Evolutionary conservation across 2,329 filamentous ascomycete genomes (phyloP).

Genomic region (Phialocephala subalpina): DNA sequence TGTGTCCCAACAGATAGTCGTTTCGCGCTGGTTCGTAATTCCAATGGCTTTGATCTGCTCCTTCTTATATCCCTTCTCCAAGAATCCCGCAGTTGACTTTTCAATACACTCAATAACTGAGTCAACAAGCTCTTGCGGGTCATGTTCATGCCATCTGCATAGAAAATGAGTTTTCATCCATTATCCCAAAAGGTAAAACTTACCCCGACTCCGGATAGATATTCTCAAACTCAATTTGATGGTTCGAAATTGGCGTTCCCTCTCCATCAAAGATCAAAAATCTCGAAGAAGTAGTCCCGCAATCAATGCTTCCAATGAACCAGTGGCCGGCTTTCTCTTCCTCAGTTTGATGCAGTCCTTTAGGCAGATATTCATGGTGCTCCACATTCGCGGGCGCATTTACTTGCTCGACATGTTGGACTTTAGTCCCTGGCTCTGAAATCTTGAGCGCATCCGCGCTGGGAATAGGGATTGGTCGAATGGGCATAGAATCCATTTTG

Average conservation of each 20-base stretch:
- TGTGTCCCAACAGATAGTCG: slow-evolving; percentile 81
- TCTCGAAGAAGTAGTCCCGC: slow-evolving; percentile 87
- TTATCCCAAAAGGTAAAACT: slow-evolving; percentile 45
- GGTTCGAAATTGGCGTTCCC: slow-evolving; percentile 80
- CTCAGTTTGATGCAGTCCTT: slow-evolving; percentile 30
- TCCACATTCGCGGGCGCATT: slow-evolving; percentile 22
- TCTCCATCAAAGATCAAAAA: slow-evolving; percentile 89
- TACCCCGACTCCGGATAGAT: slow-evolving; percentile 87
- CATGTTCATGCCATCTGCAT: slow-evolving; percentile 83
- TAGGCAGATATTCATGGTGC: slow-evolving; percentile 32
- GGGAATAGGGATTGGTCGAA: slow-evolving; percentile 20
- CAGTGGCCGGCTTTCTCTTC: slow-evolving; percentile 52
- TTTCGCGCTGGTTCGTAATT: slow-evolving; percentile 84
- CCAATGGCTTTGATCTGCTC: slow-evolving; percentile 78
- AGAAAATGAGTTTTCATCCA: slow-evolving; percentile 24
- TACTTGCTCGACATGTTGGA: slow-evolving; percentile 37
- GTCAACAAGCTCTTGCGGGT: slow-evolving; percentile 75
- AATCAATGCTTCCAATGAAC: slow-evolving; percentile 89
- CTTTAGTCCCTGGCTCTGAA: slow-evolving; percentile 18
- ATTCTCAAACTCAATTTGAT: slow-evolving; percentile 89
- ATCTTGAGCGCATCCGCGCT: slow-evolving; percentile 24
- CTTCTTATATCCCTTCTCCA: slow-evolving; percentile 70
- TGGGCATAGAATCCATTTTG: slow-evolving; percentile 37
- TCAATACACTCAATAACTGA: slow-evolving; percentile 82
- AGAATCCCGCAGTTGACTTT: slow-evolving; percentile 73